Evolutionary conservation across 2,329 filamentous ascomycete genomes (phyloP).

Genomic region (Trichophyton rubrum): DNA sequence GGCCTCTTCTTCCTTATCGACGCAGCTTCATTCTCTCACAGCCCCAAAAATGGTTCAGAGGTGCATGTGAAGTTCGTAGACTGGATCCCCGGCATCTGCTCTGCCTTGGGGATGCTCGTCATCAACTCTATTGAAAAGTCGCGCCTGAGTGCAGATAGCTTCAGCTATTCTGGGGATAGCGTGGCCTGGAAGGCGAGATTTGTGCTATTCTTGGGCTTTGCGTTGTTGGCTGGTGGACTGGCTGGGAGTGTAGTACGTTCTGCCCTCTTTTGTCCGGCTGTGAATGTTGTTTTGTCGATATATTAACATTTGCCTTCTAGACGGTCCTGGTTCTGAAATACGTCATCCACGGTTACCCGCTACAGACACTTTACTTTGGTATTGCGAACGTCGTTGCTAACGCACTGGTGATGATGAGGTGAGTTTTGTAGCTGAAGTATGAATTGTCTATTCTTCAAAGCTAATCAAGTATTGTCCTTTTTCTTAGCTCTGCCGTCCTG

Average conservation of each 20-base stretch:
- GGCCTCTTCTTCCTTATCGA: constrained; percentile 60
- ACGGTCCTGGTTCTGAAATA: constrained; percentile 59
- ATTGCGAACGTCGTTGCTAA: constrained; percentile 55
- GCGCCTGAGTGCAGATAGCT: constrained; percentile 50
- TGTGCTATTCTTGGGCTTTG: constrained; percentile 57
- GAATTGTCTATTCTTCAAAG: neutral
- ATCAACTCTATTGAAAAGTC: constrained; percentile 62
- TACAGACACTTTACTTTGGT: constrained; percentile 54
- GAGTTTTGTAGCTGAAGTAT: constrained; percentile 18
- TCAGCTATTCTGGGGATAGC: constrained; percentile 51
- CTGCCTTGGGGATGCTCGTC: constrained; percentile 55
- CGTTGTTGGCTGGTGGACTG: constrained; percentile 54
- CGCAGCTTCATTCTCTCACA: constrained; percentile 51
- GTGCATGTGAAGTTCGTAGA: constrained; percentile 58
- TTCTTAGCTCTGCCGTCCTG: constrained; percentile 46
- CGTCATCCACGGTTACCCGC: constrained; percentile 45
- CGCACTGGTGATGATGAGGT: constrained; percentile 55
- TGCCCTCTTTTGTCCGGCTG: neutral
- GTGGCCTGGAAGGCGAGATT: constrained; percentile 60
- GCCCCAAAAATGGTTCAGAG: constrained; percentile 46
- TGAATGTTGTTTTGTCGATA: neutral
- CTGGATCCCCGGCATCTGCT: constrained; percentile 61
- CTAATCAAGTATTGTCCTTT: neutral
- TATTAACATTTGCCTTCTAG: constrained; percentile 16
- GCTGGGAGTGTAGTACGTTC: constrained; percentile 49